These are phyloP conservation scores for Alternaria sp. DNA, from an alignment of 2,329 filamentous ascomycete species.

Conservation along the genomic window DNA sequence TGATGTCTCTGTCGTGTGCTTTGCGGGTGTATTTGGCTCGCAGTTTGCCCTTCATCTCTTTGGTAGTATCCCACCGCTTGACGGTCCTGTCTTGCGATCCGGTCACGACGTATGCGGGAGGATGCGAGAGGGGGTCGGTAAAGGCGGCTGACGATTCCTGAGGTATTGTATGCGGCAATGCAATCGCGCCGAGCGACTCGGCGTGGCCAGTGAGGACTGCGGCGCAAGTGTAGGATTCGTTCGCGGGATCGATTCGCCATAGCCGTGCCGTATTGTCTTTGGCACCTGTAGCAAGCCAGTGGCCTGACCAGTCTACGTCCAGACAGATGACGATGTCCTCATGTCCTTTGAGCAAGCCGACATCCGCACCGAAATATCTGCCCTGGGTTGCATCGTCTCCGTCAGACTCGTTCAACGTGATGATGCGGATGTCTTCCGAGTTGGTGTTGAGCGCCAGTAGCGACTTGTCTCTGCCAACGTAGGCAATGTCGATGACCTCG, in stretches of 20 bases:
- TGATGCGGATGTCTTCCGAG: constrained; percentile 87
- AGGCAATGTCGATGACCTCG: constrained; percentile 94
- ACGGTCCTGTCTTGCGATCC: constrained; percentile 95
- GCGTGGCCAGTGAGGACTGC: constrained; percentile 88
- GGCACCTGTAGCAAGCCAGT: constrained; percentile 94
- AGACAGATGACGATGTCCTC: constrained; percentile 95
- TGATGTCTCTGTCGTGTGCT: constrained; percentile 98
- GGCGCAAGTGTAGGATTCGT: constrained; percentile 78
- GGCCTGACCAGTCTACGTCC: constrained; percentile 94
- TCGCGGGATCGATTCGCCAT: constrained; percentile 82
- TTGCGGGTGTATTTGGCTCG: constrained; percentile 85
- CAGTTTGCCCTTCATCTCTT: constrained; percentile 60
- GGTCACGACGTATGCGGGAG: constrained; percentile 84
- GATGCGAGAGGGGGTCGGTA: constrained; percentile 75
- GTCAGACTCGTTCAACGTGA: constrained; percentile 65
- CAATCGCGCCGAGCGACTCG: constrained; percentile 89
- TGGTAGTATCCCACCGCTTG: constrained; percentile 83
- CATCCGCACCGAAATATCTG: constrained; percentile 87
- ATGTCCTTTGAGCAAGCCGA: constrained; percentile 85
- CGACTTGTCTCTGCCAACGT: constrained; percentile 79
- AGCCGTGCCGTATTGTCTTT: constrained; percentile 95
- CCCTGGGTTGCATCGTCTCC: constrained; percentile 35
- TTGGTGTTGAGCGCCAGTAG: constrained; percentile 92
- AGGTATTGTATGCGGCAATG: constrained; percentile 75
- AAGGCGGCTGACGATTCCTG: constrained; percentile 72